A percentile compares a stretch with the other conserved stretches of the same genome.
Evolutionary conservation across 208 protist genomes (phyloP).

Genomic region (Tritrichomonas musculus): DNA sequence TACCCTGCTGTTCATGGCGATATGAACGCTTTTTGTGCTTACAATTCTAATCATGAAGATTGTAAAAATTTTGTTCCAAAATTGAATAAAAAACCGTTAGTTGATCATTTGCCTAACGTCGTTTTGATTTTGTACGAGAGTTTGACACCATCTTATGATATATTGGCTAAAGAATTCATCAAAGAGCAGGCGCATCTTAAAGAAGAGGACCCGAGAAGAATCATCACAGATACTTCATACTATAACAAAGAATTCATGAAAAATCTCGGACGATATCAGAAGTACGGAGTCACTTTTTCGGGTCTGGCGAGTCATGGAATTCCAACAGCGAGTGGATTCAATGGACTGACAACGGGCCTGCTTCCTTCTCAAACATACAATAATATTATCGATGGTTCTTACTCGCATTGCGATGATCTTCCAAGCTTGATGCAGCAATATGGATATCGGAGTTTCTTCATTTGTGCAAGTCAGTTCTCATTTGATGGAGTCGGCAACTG

Average conservation of each 20-base stretch:
- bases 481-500: not conserved
- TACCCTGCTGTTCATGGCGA: slow-evolving; percentile 18
- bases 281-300: not conserved
- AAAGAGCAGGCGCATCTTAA: not conserved
- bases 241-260: not conserved
- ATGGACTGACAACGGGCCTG: not conserved
- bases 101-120: not conserved
- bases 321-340: not conserved
- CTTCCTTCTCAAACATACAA: not conserved
- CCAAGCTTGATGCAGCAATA: not conserved
- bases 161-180: not conserved
- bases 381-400: not conserved
- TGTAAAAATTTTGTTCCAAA: not conserved
- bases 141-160: not conserved
- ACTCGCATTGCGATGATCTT: not conserved
- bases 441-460: not conserved
- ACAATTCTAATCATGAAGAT: not conserved
- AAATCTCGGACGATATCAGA: not conserved
- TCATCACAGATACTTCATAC: not conserved
- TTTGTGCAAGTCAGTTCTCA: not conserved
- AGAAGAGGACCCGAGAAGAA: not conserved
- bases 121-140: slow-evolving; percentile 21
- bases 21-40: slow-evolving; percentile 1
- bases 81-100: not conserved
- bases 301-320: not conserved